Base-by-base conservation (phyloP, 495 filamentous ascomycete species). In the Lasiosphaeriaceae sp. region DNA sequence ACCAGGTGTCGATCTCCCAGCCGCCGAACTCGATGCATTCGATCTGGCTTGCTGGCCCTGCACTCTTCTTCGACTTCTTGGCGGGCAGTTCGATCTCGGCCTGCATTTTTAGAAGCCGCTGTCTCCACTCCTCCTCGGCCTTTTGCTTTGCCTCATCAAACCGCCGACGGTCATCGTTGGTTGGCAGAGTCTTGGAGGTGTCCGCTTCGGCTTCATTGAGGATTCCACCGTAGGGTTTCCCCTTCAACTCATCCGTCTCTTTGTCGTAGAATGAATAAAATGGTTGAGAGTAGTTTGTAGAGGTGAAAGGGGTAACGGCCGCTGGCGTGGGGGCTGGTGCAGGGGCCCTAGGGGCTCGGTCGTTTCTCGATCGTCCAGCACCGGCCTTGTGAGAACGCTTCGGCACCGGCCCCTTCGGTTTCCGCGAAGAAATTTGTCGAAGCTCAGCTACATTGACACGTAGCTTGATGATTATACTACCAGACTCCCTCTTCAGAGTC, bases 1-100 rank as follows among this genome's bases (percentile, higher is more conserved):
- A 97, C 94, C 94, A 97, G 21, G 92, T 97, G 71, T 98, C 95
- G 63, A 98, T 97, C 67, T 97, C 93, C 73, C 87, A 94, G 41
- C 90, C 90, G 24, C 95, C 94, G 73, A 98, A 97, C 57, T 96
- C 92, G 76, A 98, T 96, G 73, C 92, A 96, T 67, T 97, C 94
- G 71, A 98, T 97, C 71, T 96, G 92, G 65, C 92, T 96, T 2
- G 92, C 88, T 4, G 90, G 89, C 0, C 89, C 91, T 11, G 90
- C 87, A 1, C 86, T 80, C 67, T 96, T 96, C 51, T 73, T 77
- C 0, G 76, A 69, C 61, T 76, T 80, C 61, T 77, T 81, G 23
- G 69, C 54, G 2, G 76, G 73, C 3, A 68, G 57, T 24, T 77
- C 76, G 0, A 70, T 60, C 52, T 77, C 76, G 20, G 75, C 71